A percentile compares a stretch with the other conserved stretches of the same genome.
These are phyloP conservation scores for Pezicula neosporulosa DNA, from an alignment of 2,329 filamentous ascomycete species.

Conservation along the genomic window DNA sequence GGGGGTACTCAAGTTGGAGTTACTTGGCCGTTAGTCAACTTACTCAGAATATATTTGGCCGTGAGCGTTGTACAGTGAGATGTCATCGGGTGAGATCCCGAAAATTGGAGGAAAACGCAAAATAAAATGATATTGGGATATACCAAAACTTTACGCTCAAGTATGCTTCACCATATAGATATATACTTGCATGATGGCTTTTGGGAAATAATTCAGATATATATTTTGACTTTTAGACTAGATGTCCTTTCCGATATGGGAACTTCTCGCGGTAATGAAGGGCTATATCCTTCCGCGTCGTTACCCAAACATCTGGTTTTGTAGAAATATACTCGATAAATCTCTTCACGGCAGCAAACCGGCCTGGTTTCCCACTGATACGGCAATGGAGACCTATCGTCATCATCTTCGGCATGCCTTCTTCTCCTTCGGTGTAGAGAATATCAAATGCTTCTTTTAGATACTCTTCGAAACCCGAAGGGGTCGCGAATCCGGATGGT, in stretches of 20 bases:
- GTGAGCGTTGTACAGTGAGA: no score
- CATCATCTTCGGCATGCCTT: slow-evolving; percentile 50
- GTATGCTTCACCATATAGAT: background rate
- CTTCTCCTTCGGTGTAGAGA: slow-evolving; percentile 35
- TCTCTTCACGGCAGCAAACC: slow-evolving; percentile 43
- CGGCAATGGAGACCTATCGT: slow-evolving; percentile 50
- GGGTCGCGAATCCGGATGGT: slow-evolving; percentile 1
- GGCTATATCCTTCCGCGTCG: slow-evolving; percentile 46
- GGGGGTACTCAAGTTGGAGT: no score
- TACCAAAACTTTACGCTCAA: no score
- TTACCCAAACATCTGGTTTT: slow-evolving; percentile 49
- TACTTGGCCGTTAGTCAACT: no score
- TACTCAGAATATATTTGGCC: no score
- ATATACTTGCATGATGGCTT: background rate
- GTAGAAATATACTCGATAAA: slow-evolving; percentile 47
- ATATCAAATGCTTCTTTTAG: slow-evolving; percentile 48
- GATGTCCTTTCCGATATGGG: slow-evolving; percentile 33
- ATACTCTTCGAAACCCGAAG: slow-evolving; percentile 24
- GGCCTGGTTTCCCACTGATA: slow-evolving; percentile 46
- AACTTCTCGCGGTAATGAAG: slow-evolving; percentile 41
- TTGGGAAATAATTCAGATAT: background rate
- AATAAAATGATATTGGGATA: no score
- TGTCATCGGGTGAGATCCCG: no score
- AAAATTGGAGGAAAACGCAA: no score
- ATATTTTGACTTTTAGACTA: background rate